phyloP scores from a whole-genome alignment of 2,329 filamentous ascomycete species.

The Venturia pyrina region DNA sequence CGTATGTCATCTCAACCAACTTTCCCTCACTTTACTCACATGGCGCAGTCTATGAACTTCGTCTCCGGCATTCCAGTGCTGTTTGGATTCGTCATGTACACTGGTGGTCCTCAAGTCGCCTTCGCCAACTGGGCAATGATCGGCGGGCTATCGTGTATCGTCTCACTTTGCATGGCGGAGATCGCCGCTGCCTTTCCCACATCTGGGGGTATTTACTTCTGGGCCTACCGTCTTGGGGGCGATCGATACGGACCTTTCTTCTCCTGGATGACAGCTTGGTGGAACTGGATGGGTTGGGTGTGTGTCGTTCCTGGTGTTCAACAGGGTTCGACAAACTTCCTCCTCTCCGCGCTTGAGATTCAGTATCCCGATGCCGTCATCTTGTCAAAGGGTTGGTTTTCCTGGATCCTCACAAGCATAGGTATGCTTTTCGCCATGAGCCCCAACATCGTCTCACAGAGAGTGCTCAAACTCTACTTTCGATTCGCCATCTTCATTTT shows the following conservation, averaged over 20 bases:
- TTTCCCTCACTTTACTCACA: not conserved
- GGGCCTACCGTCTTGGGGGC: constrained; percentile 29
- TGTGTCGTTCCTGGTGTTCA: constrained; percentile 31
- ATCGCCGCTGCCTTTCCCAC: constrained; percentile 29
- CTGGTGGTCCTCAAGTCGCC: constrained; percentile 28
- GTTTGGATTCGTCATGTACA: constrained; percentile 31
- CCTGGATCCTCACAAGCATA: constrained; percentile 27
- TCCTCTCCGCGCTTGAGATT: constrained; percentile 30
- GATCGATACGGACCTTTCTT: constrained; percentile 28
- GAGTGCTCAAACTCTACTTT: constrained; percentile 27
- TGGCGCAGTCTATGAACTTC: constrained; percentile 25
- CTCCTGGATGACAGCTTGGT: constrained; percentile 33
- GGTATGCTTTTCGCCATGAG: constrained; percentile 29
- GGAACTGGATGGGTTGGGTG: constrained; percentile 30
- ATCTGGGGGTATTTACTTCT: constrained; percentile 31
- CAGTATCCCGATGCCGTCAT: constrained; percentile 26
- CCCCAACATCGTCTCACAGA: constrained; percentile 27
- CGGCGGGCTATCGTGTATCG: constrained; percentile 26
- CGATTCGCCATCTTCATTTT: constrained; percentile 29
- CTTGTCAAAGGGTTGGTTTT: constrained; percentile 28
- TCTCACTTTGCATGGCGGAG: constrained; percentile 30
- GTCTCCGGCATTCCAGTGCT: constrained; percentile 30
- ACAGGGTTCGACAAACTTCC: constrained; percentile 31
- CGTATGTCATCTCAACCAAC: constrained; percentile 6
- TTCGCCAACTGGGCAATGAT: constrained; percentile 33